Evolutionary conservation across 495 filamentous ascomycete genomes (phyloP).

Genomic region (Podospora fimiseda): DNA sequence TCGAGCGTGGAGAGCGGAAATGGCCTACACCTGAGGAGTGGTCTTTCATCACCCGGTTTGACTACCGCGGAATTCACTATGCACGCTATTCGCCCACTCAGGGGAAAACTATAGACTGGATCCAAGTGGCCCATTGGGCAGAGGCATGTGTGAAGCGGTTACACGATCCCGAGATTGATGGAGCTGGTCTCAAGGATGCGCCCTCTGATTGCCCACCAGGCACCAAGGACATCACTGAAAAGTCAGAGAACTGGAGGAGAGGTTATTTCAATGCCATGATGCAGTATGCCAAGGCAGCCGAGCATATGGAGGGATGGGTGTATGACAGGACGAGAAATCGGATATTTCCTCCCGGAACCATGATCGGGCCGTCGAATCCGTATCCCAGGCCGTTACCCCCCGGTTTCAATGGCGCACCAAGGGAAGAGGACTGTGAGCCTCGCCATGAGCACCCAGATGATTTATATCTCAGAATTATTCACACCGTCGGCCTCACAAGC

Average conservation of each 20-base stretch:
- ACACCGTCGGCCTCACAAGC: slow-evolving; percentile 64
- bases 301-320: slow-evolving; percentile 73
- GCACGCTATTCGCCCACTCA: slow-evolving; percentile 49
- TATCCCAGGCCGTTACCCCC: slow-evolving; percentile 64
- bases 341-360: slow-evolving; percentile 59
- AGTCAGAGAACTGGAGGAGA: slow-evolving; percentile 72
- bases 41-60: slow-evolving; percentile 55
- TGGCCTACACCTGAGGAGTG: slow-evolving; percentile 74
- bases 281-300: slow-evolving; percentile 65
- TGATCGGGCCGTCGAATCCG: slow-evolving; percentile 78
- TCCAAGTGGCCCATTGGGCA: slow-evolving; percentile 48
- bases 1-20: slow-evolving; percentile 65
- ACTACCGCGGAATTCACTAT: slow-evolving; percentile 53
- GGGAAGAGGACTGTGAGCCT: slow-evolving; percentile 63
- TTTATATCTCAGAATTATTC: slow-evolving; percentile 73
- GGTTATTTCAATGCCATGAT: slow-evolving; percentile 79
- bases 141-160: slow-evolving; percentile 51
- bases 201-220: slow-evolving; percentile 19
- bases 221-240: slow-evolving; percentile 59
- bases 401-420: slow-evolving; percentile 49
- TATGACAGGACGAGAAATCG: slow-evolving; percentile 57
- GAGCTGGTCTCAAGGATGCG: slow-evolving; percentile 50
- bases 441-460: slow-evolving; percentile 58
- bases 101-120: slow-evolving; percentile 55
- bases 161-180: slow-evolving; percentile 61